These are phyloP conservation scores for Trichosporon inkin DNA, from an alignment of 1,284 basidiomycete genomes.

Conservation along the genomic window DNA sequence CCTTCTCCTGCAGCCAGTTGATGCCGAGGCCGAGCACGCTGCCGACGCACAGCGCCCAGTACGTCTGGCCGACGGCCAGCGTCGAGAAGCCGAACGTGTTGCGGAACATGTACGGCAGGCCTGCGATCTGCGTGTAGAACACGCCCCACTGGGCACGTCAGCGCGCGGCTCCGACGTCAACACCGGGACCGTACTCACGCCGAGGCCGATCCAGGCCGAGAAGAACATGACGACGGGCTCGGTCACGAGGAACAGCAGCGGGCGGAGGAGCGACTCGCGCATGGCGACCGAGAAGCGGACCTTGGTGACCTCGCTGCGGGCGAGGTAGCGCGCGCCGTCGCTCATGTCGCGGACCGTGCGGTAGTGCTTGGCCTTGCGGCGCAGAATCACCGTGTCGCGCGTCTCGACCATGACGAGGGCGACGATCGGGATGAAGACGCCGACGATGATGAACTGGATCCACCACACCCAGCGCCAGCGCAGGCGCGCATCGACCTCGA, in stretches of 20 bases:
- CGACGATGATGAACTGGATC: constrained; percentile 59
- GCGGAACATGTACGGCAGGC: constrained; percentile 60
- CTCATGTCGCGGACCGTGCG: constrained; percentile 38
- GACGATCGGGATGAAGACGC: constrained; percentile 37
- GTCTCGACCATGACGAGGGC: constrained; percentile 45
- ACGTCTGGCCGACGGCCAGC: constrained; percentile 62
- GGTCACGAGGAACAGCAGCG: constrained; percentile 58
- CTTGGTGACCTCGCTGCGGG: constrained; percentile 46
- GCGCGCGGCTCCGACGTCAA: too few species aligned
- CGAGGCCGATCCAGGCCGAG: constrained; percentile 69
- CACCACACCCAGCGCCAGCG: constrained; percentile 79
- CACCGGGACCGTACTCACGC: too few species aligned
- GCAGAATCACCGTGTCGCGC: constrained; percentile 42
- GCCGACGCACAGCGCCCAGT: constrained; percentile 60
- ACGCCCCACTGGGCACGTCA: constrained; percentile 61
- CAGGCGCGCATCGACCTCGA: constrained; percentile 60
- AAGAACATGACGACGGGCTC: constrained; percentile 73
- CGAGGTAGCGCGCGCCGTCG: constrained; percentile 45
- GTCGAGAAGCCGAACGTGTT: constrained; percentile 63
- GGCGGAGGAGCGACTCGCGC: constrained; percentile 35
- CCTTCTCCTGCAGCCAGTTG: constrained; percentile 62
- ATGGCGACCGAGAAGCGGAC: constrained; percentile 36
- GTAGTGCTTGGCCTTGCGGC: constrained; percentile 35
- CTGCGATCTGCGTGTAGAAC: constrained; percentile 65
- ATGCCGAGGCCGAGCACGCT: constrained; percentile 58